These are phyloP conservation scores for Bretschneidera sinensis DNA, from an alignment of 345 rosid genomes.

Conservation along the genomic window DNA sequence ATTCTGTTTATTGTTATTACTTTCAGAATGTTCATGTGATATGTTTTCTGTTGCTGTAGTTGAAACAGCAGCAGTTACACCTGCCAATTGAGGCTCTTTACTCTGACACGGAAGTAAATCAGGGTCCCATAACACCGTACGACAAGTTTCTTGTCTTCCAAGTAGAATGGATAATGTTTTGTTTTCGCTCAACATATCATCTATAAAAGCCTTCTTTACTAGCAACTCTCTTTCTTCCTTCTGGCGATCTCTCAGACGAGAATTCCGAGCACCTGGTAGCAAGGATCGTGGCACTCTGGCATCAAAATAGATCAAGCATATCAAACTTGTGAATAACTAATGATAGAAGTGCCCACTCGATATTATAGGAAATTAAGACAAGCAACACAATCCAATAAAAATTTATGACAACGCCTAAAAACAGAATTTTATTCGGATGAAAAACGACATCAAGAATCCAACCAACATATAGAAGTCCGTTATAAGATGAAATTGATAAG, in stretches of 20 bases:
- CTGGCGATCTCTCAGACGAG: slow-evolving; percentile 88
- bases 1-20: slow-evolving; percentile 26
- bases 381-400: slow-evolving; percentile 3
- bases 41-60: slow-evolving; percentile 31
- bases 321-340: slow-evolving; percentile 17
- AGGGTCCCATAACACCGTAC: slow-evolving; percentile 77
- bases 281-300: slow-evolving; percentile 91
- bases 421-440: no score
- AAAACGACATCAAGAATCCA: no score
- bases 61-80: slow-evolving; percentile 23
- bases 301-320: slow-evolving; percentile 20
- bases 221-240: slow-evolving; percentile 87
- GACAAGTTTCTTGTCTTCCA: slow-evolving; percentile 38
- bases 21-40: slow-evolving; percentile 30
- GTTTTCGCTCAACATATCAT: slow-evolving; percentile 77
- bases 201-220: slow-evolving; percentile 86
- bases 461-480: neutral
- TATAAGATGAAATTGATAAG: neutral
- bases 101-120: slow-evolving; percentile 60
- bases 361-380: neutral
- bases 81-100: slow-evolving; percentile 40
- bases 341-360: slow-evolving; percentile 1
- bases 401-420: no score
- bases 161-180: slow-evolving; percentile 51
- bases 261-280: slow-evolving; percentile 93